Conservation (phyloP, 176 grass and related monocot species). For the Phragmites australis region DNA sequence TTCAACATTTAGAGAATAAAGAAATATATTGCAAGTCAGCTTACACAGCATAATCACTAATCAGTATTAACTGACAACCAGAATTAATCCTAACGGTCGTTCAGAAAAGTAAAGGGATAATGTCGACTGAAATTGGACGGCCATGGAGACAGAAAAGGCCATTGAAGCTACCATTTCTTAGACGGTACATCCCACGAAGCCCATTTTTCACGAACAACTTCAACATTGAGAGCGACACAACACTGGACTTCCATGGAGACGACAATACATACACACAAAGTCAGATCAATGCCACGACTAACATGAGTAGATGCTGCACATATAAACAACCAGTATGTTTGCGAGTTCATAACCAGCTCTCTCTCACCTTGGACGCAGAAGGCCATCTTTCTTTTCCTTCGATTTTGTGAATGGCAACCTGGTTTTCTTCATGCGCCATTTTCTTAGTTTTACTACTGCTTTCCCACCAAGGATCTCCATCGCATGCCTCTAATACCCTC, state of each 20-base stretch:
- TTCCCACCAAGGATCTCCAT: background rate
- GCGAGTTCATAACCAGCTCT: background rate
- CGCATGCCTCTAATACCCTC: slow-evolving; percentile 18
- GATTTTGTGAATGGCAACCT: background rate
- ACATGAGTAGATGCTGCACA: background rate
- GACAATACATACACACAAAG: background rate
- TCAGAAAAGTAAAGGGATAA: background rate
- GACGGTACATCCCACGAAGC: background rate
- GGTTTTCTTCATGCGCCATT: background rate
- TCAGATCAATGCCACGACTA: background rate
- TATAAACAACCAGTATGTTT: background rate
- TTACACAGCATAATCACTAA: background rate
- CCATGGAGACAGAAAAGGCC: background rate
- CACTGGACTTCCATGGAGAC: background rate
- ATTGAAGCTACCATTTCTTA: background rate
- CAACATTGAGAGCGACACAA: background rate
- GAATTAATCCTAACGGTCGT: background rate
- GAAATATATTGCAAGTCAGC: background rate
- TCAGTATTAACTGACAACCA: background rate
- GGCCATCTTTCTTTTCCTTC: background rate
- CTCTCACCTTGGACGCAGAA: background rate
- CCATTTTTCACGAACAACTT: background rate
- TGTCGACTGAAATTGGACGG: background rate
- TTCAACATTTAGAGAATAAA: background rate
- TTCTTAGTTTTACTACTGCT: background rate